Evolutionary conservation across 352 stramenopile genomes (phyloP), one percentile per base, ranked within the genome.

Genomic region (Stramenopiles sp.): DNA sequence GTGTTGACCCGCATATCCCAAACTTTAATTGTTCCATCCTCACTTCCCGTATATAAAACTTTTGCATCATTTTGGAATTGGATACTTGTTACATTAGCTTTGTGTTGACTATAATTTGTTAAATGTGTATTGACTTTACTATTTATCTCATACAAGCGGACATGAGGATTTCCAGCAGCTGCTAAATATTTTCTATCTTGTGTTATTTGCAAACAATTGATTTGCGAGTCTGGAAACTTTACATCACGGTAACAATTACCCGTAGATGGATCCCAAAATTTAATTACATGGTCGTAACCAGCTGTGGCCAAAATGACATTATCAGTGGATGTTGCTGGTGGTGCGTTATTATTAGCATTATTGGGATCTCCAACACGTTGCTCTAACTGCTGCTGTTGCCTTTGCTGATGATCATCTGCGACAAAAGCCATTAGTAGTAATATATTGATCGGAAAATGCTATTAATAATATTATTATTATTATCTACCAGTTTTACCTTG

Each of bases 251-350:
- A 94, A 85, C 94, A 98, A 30, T 93, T 95, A 32, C 94, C 93
- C 13, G 89, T 96, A 0, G 94, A 91, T 13, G 95, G 93, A 80
- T 99, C 94, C 95, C 95, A 99, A 87, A 98, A 98, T 80, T 94
- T 88, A 82, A 98, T 98, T 80, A 96, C 98, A 86, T 98, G 93
- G 86, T 98, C 95, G 83, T 98, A 98, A 7, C 94, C 94, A 43
- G 91, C 94, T 7, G 94, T 98, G 69, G 93, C 94, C 73, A 99
- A 85, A 83, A 99, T 95, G 0, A 99, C 95, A 27, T 69, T 69
- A n/a, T n/a, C n/a, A n/a, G n/a, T n/a, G n/a, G n/a, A n/a, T n/a
- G n/a, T n/a, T n/a, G n/a, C n/a, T n/a, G n/a, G n/a, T n/a, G n/a
- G n/a, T n/a, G n/a, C n/a, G n/a, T n/a, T n/a, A n/a, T n/a, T n/a